Conservation (phyloP, 345 rosid genomes). For the Camelina neglecta region DNA sequence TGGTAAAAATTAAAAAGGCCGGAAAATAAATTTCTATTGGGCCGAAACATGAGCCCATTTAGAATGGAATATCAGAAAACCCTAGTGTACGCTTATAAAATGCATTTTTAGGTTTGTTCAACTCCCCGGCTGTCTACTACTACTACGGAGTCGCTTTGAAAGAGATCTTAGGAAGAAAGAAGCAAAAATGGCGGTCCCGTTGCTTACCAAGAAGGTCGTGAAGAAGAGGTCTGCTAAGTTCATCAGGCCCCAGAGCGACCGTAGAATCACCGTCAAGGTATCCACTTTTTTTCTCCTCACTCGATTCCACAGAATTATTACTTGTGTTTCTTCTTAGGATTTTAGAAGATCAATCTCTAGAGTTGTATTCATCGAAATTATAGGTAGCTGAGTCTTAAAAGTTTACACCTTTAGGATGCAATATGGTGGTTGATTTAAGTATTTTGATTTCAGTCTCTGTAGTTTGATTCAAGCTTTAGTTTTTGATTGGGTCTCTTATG, state of each 20-base stretch:
- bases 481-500: too few relatives aligned
- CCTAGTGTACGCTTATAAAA: conserved; percentile 30
- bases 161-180: conserved; percentile 39
- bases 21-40: not conserved
- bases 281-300: not conserved
- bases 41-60: conserved; percentile 6
- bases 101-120: conserved; percentile 7
- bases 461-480: too few relatives aligned
- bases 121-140: not conserved
- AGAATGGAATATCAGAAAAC: conserved; percentile 2
- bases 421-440: too few relatives aligned
- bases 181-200: conserved; percentile 72
- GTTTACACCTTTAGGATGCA: conserved; percentile 36
- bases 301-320: not conserved
- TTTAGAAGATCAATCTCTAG: conserved; percentile 2
- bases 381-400: conserved; percentile 58
- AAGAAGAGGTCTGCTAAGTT: conserved; percentile 84
- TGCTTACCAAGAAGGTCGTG: conserved; percentile 70
- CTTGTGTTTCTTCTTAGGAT: not conserved
- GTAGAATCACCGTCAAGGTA: conserved; percentile 83
- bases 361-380: not conserved
- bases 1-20: not conserved
- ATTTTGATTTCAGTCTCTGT: too few relatives aligned
- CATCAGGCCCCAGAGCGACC: conserved; percentile 83
- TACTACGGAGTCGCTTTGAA: conserved; percentile 29